These are phyloP conservation scores for Blastomyces silverae DNA, from an alignment of 2,329 filamentous ascomycete species.

Conservation along the genomic window DNA sequence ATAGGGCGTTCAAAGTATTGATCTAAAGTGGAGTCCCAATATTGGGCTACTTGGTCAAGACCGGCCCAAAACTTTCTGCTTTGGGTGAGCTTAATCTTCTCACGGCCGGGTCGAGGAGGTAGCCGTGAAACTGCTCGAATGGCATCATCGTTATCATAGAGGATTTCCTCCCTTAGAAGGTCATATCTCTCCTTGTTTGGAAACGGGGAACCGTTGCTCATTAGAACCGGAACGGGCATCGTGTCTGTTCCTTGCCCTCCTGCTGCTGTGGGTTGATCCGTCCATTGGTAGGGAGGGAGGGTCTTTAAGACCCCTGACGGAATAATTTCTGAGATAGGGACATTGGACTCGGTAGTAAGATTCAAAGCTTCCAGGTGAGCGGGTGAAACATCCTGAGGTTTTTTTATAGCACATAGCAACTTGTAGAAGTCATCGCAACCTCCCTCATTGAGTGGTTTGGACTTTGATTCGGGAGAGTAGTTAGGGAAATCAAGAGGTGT, in stretches of 20 bases:
- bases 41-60: slow-evolving; percentile 54
- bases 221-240: slow-evolving; percentile 26
- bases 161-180: slow-evolving; percentile 46
- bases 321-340: slow-evolving; percentile 35
- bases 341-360: slow-evolving; percentile 33
- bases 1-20: slow-evolving; percentile 45
- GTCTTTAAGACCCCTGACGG: slow-evolving; percentile 30
- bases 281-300: slow-evolving; percentile 38
- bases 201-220: slow-evolving; percentile 46
- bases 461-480: slow-evolving; percentile 37
- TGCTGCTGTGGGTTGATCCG: slow-evolving; percentile 23
- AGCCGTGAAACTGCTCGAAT: slow-evolving; percentile 51
- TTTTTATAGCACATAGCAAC: slow-evolving; percentile 40
- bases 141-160: slow-evolving; percentile 50
- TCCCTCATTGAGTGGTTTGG: slow-evolving; percentile 31
- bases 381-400: slow-evolving; percentile 37
- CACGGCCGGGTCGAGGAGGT: slow-evolving; percentile 39
- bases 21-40: slow-evolving; percentile 56
- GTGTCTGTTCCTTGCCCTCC: slow-evolving; percentile 26
- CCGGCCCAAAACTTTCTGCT: slow-evolving; percentile 56
- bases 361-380: slow-evolving; percentile 40
- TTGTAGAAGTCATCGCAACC: slow-evolving; percentile 38
- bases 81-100: slow-evolving; percentile 48
- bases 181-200: slow-evolving; percentile 47
- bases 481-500: slow-evolving; percentile 49